Conservation (phyloP, 2,329 filamentous ascomycete species). For the Zymoseptoria crescenta region DNA sequence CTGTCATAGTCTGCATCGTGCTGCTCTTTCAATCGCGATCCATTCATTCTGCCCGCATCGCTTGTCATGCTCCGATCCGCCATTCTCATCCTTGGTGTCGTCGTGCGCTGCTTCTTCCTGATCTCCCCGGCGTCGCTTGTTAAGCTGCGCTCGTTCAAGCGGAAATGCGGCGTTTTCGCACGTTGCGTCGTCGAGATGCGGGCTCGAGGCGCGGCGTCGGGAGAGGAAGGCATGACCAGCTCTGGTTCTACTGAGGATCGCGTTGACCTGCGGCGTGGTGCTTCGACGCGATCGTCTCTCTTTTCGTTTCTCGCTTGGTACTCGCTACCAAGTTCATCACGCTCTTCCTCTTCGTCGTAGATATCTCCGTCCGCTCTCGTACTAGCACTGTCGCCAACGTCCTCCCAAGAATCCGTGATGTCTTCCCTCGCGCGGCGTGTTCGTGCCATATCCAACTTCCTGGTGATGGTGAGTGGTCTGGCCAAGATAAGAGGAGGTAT, state of each 20-base stretch:
- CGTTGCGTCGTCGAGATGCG: constrained; percentile 7
- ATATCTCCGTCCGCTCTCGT: constrained; percentile 9
- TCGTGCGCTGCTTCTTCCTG: constrained; percentile 17
- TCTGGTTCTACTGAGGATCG: constrained; percentile 30
- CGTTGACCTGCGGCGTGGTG: constrained; percentile 15
- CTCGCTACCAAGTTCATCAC: constrained; percentile 20
- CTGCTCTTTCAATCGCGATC: constrained; percentile 12
- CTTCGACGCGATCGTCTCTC: constrained; percentile 6
- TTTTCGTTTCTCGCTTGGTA: constrained; percentile 10
- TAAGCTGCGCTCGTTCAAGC: constrained; percentile 24
- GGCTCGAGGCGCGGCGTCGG: constrained; percentile 16
- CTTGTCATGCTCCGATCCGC: constrained; percentile 26
- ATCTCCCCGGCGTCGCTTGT: constrained; percentile 25
- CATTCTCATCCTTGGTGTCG: constrained; percentile 18
- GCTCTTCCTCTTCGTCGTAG: constrained; percentile 24
- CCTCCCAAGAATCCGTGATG: constrained; percentile 30
- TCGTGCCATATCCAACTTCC: constrained; percentile 11
- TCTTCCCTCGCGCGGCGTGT: constrained; percentile 14
- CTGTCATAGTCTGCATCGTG: constrained; percentile 20
- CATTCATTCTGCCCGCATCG: constrained; percentile 22
- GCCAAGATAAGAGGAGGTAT: neutral
- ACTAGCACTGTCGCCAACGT: constrained; percentile 17
- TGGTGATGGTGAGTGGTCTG: neutral
- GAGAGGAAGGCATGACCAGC: constrained; percentile 38
- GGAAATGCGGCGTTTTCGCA: constrained; percentile 21